Evolutionary conservation across 306 rosid species (phyloP).

Genomic region (Echinosophora koreensis): DNA sequence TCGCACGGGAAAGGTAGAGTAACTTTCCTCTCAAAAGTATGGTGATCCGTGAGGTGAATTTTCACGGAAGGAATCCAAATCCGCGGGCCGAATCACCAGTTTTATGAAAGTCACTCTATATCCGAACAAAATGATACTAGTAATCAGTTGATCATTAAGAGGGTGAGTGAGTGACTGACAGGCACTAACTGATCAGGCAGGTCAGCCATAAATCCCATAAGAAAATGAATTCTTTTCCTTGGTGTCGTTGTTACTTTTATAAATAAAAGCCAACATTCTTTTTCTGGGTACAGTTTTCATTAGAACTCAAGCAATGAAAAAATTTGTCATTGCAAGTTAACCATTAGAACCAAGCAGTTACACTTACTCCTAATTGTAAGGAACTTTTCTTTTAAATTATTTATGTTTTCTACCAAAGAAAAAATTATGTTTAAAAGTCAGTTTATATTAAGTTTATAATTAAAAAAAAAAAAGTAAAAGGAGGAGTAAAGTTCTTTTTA

Average conservation of each 20-base stretch:
- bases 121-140: no score
- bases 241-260: not conserved
- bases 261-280: not conserved
- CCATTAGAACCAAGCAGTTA: conserved; percentile 6
- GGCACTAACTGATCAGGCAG: conserved; percentile 13
- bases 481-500: not conserved
- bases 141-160: no score
- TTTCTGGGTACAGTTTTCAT: not conserved
- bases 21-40: no score
- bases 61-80: no score
- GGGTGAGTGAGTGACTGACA: conserved; percentile 22
- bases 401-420: no score
- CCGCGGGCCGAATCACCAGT: no score
- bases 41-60: no score
- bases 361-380: not conserved
- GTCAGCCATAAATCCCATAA: conserved; percentile 20
- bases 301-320: not conserved
- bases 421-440: not conserved
- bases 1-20: no score
- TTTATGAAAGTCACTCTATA: no score
- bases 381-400: conserved; percentile 4
- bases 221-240: not conserved
- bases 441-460: not conserved
- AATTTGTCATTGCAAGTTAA: not conserved
- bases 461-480: conserved; percentile 21